A percentile compares a stretch with the other conserved stretches of the same genome.
phyloP scores from a whole-genome alignment of 768 basidiomycete species.

The Pulveroboletus sp. region DNA sequence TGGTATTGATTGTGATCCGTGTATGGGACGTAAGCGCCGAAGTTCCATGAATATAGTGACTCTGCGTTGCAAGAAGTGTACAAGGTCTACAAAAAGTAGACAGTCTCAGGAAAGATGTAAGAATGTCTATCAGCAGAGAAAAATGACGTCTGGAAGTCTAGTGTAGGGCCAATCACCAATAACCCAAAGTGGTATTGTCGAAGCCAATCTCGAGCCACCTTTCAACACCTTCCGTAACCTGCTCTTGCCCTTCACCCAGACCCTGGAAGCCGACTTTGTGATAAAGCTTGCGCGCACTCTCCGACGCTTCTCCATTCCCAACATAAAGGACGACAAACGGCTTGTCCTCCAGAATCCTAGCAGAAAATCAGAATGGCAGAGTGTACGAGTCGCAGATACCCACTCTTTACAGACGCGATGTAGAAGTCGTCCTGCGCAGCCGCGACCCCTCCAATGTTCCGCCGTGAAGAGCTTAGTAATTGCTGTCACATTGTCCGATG shows the following conservation, averaged over 20 bases:
- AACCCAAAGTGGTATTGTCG: conserved; percentile 47
- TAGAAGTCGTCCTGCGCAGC: conserved; percentile 61
- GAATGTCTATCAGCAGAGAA: neutral
- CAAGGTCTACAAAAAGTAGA: no score
- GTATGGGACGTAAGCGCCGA: no score
- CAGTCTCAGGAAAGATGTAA: no score
- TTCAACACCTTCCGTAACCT: conserved; percentile 41
- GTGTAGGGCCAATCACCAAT: conserved; percentile 53
- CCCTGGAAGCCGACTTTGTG: conserved; percentile 64
- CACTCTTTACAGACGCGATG: conserved; percentile 54
- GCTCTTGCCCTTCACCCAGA: conserved; percentile 29
- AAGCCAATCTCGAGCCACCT: conserved; percentile 68
- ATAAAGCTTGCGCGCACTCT: conserved; percentile 57
- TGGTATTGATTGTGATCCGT: no score
- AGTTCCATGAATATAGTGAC: conserved; percentile 4
- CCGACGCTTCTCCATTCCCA: conserved; percentile 46
- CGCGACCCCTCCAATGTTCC: conserved; percentile 44
- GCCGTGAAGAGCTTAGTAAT: conserved; percentile 73
- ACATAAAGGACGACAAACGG: conserved; percentile 62
- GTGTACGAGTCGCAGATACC: conserved; percentile 19
- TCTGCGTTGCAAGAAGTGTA: no score
- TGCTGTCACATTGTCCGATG: conserved; percentile 50
- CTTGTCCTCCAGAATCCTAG: conserved; percentile 38
- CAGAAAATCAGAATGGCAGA: conserved; percentile 5
- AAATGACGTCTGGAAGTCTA: neutral